Base-by-base conservation (phyloP, 257 asterid species). In the Ilex asprella region DNA sequence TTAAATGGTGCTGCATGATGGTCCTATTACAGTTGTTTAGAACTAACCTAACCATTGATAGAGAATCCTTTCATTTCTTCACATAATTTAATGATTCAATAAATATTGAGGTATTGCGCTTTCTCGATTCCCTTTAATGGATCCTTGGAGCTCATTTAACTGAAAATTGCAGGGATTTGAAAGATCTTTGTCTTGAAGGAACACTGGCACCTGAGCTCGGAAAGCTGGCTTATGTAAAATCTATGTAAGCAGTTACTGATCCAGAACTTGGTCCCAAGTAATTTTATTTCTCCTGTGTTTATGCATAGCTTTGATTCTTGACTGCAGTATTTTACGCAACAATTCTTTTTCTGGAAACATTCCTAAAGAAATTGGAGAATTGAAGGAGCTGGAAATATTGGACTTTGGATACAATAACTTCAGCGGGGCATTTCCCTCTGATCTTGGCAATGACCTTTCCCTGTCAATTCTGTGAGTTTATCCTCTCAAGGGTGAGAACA, bases 181-280 rank as follows among this genome's bases (percentile, higher is more conserved):
- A 65, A 46, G 73, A 72, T 67, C 72, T 76, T 39, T 58, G 70
- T 51, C 81, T 76, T 35, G 70, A 66, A 74, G 79, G 79, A 53
- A 68, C 72, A 12, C 16, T 74, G 69, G 56, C 69, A 30, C 75
- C 79, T 7, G 79, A 74, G 47, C 52, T 74, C 30, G 62, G 59
- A 15, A 53, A 65, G 43, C 69, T 74, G 52, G 55, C 65, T 27
- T 10, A 69, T 57, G 11, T 74, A n/a, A 69, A 69, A 65, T 57
- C 68, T 39, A 52, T 74, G 79, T 74, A 67, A 60, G 75, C 39
- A 60, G 53, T 8, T 14, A 29, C 14, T 30, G 12, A 30, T 31
- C 16, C 52, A 5, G 14, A 12, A 30, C 62, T 27, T 39, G 8
- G 21, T 59, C 50, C 32, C 56, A 31, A 29, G 29, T 12, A 35